Base-by-base conservation (phyloP, 257 asterid species). In the Haberlea rhodopensis region DNA sequence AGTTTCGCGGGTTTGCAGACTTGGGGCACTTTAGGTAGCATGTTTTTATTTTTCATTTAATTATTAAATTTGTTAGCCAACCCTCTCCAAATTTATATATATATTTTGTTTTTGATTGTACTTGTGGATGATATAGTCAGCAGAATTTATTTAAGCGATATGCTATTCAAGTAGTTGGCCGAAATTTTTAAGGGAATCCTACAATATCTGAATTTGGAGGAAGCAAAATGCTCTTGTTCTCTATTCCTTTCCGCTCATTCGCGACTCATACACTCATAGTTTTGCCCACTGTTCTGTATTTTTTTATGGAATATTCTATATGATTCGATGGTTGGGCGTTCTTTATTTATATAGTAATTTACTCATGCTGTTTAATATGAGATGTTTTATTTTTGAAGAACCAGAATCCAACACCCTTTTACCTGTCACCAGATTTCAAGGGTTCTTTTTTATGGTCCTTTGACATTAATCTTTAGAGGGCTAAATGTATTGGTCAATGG, bases 401-500 rank as follows among this genome's bases (percentile, higher is more conserved):
- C 27, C 27, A 37, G 9, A 40, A 40, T 63, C 4, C 48, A 49
- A 65, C 43, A 60, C 25, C 20, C 37, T 32, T 58, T 62, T 62
- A 23, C 67, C 28, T 31, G 48, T 63, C 15, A 26, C 66, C 57
- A 46, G 16, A 67, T 71, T 58, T 71, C 75, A 71, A 78, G 76
- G 24, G 21, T 43, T 51, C 53, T 49, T 22, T 54, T 55, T 71
- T 57, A 57, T 67, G 60, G 48, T 40, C 54, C 26, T n/a, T 59
- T 55, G 59, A 23, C 68, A 37, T 32, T 61, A 45, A 29, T 62
- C 53, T 53, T 24, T 37, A 29, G 68, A 40, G 53, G 53, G 45
- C 18, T 43, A 57, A 68, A 53, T 60, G 52, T 8, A 20, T 80
- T 62, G 66, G 68, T 49, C 52, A 75, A 60, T 58, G 87, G 77